phyloP scores from a whole-genome alignment of 192 early-diverging fungal genomes.

The Umbelopsis sp. region DNA sequence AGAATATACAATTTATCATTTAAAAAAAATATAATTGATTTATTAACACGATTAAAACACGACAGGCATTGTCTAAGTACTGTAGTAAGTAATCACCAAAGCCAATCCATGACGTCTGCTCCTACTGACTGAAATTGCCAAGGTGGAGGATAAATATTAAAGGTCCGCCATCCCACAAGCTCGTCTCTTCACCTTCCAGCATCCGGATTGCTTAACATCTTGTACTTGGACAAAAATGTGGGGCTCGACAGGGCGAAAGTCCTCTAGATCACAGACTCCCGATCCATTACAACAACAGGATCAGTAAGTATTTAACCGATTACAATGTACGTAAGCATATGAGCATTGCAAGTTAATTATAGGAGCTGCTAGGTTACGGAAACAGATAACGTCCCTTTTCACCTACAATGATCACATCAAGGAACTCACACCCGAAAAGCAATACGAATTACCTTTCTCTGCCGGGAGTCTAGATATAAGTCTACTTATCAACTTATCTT shows the following conservation, averaged over 20 bases:
- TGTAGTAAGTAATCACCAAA: too few species aligned
- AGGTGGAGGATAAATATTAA: not conserved
- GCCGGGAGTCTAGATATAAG: slow-evolving; percentile 11
- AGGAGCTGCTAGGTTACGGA: slow-evolving; percentile 21
- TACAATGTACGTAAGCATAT: not conserved
- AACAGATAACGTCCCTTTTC: slow-evolving; percentile 39
- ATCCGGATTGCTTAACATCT: slow-evolving; percentile 5
- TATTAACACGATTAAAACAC: too few species aligned
- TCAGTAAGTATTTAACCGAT: not conserved
- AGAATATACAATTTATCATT: too few species aligned
- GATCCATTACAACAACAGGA: slow-evolving; percentile 1
- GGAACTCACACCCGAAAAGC: slow-evolving; percentile 27
- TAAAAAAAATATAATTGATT: too few species aligned
- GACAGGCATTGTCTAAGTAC: too few species aligned
- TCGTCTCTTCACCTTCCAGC: slow-evolving; percentile 2
- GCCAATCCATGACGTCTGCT: slow-evolving; percentile 7
- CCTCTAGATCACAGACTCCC: slow-evolving; percentile 15
- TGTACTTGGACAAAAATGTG: not conserved
- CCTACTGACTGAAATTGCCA: not conserved
- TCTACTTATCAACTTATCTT: slow-evolving; percentile 47
- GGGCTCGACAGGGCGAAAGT: slow-evolving; percentile 19
- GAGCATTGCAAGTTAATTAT: not conserved
- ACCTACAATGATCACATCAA: slow-evolving; percentile 25
- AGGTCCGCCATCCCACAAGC: not conserved
- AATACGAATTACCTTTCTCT: slow-evolving; percentile 32